Evolutionary conservation across 1,139 yeast genomes (phyloP).

Genomic region (Casaregolazyma suthepensis): DNA sequence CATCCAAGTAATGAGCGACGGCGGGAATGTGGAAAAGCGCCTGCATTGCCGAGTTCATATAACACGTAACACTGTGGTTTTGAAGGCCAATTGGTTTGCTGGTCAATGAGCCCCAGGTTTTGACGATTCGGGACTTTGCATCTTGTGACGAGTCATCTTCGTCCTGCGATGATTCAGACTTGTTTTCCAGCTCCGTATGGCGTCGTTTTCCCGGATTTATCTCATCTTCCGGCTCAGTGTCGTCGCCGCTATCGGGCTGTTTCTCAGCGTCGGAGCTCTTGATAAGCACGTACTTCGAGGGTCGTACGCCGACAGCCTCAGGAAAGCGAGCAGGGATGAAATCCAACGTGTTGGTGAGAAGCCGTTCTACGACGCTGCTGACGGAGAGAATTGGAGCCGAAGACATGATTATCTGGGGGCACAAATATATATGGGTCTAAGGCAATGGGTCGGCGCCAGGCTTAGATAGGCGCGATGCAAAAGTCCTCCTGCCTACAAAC

Average conservation of each 20-base stretch:
- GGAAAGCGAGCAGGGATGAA: constrained; percentile 49
- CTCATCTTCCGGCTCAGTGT: background rate
- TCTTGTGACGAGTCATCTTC: background rate
- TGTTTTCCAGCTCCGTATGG: background rate
- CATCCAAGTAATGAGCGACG: constrained; percentile 71
- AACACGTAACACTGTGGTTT: constrained; percentile 94
- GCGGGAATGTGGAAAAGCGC: constrained; percentile 88
- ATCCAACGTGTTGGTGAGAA: constrained; percentile 51
- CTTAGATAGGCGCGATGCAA: background rate
- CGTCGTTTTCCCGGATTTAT: background rate
- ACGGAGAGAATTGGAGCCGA: constrained; percentile 10
- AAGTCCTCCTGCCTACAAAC: background rate
- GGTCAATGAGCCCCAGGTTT: constrained; percentile 44
- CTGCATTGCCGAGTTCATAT: constrained; percentile 93
- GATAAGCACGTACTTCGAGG: constrained; percentile 21
- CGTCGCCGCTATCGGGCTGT: background rate
- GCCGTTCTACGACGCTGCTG: constrained; percentile 42
- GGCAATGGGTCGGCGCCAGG: background rate
- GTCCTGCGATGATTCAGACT: background rate
- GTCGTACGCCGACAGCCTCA: constrained; percentile 34
- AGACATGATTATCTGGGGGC: background rate
- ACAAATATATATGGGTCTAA: background rate
- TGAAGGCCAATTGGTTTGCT: constrained; percentile 67
- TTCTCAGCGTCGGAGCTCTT: constrained; percentile 13
- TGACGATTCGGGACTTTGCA: constrained; percentile 37